Base-by-base conservation (phyloP, 176 grass and related monocot species). In the Juncus inflexus region DNA sequence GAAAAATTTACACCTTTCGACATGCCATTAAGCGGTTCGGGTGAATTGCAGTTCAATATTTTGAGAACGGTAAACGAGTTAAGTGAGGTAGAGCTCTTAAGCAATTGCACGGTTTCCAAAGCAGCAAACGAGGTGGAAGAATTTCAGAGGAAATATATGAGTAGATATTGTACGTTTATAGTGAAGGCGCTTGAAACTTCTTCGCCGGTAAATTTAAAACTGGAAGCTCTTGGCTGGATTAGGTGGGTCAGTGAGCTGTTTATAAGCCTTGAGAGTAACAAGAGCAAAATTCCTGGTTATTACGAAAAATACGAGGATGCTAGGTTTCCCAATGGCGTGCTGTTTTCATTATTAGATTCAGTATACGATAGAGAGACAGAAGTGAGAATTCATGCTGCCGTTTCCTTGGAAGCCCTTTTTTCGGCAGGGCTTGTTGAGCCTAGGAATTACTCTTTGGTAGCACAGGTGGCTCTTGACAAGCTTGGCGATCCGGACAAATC, bases 211-310 rank as follows among this genome's bases (percentile, higher is more conserved):
- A 50, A 76, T 64, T 39, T 96, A 61, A 96, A 91, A 71, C 74
- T 91, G 62, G 87, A 91, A 64, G 82, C 82, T 72, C 83, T 96
- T 69, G 81, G 76, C 57, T 96, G 92, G 91, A 85, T 96, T 53
- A 58, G 53, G 66, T 73, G 63, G 40, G 82, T 88, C 74, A 66
- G 77, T 50, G 50, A 64, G 54, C 39, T 86, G 53, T 61, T 91
- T 70, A 72, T 66, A 81, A 70, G 65, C 55, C 72, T 77, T 72
- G 19, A 28, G 19, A 28, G 19, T 28, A 28, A 1, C 19, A 71
- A 76, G 19, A 86, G 58, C 37, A 69, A 74, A 64, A 41, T 28
- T 9, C 64, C 66, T 62, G 56, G 60, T 70, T 79, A 67, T 51
- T 83, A 73, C 59, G 80, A 87, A 70, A 70, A 45, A 14, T 38